These are phyloP conservation scores for Camptophora hylomeconis DNA, from an alignment of 2,329 filamentous ascomycete species.

Conservation along the genomic window DNA sequence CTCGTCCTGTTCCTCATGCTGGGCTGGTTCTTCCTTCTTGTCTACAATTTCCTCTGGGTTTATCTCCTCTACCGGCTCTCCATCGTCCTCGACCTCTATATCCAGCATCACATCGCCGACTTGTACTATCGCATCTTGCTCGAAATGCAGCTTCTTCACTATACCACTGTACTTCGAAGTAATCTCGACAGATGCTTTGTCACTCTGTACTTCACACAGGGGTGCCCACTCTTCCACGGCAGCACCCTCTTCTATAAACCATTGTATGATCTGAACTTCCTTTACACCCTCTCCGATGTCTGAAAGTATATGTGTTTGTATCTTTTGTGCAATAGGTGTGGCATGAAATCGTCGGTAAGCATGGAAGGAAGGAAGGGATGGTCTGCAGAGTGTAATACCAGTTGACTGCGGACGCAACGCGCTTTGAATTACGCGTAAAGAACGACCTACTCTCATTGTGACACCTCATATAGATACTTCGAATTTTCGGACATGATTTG, in stretches of 20 bases:
- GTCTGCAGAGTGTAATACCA: no score
- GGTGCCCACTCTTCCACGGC: slow-evolving; percentile 96
- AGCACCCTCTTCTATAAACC: slow-evolving; percentile 94
- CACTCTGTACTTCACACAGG: slow-evolving; percentile 93
- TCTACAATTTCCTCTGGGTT: no score
- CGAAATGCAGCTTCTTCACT: slow-evolving; percentile 92
- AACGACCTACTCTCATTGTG: background rate
- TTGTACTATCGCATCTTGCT: slow-evolving; percentile 89
- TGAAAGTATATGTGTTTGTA: slow-evolving; percentile 14
- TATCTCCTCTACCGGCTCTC: slow-evolving; percentile 6
- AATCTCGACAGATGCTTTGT: slow-evolving; percentile 83
- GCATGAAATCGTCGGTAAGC: slow-evolving; percentile 12
- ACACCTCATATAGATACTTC: background rate
- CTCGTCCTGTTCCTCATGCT: no score
- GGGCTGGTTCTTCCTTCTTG: slow-evolving; percentile 52
- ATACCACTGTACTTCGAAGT: slow-evolving; percentile 91
- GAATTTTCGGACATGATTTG: background rate
- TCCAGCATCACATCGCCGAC: slow-evolving; percentile 45
- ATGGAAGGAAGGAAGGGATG: slow-evolving; percentile 8
- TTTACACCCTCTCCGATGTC: slow-evolving; percentile 60
- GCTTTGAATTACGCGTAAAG: no score
- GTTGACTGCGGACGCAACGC: no score
- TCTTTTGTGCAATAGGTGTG: slow-evolving; percentile 9
- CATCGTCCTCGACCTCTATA: slow-evolving; percentile 16
- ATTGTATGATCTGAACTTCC: slow-evolving; percentile 97